Conservation (phyloP, 2,329 filamentous ascomycete species). For the Trichophaea hybrida region DNA sequence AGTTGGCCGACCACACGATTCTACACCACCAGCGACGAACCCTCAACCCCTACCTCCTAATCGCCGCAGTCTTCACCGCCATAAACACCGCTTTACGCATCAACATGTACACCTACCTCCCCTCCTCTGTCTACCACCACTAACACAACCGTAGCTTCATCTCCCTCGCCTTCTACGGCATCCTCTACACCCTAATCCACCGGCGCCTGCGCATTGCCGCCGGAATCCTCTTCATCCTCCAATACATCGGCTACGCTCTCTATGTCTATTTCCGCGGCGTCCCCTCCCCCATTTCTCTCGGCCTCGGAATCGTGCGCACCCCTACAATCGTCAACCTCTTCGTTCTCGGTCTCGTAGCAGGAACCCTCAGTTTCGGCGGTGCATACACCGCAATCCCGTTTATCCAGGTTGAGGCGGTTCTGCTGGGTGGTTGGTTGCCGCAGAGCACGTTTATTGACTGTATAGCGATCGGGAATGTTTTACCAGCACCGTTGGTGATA, state of each 20-base stretch:
- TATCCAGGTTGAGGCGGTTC: conserved; percentile 30
- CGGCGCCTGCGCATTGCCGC: conserved; percentile 25
- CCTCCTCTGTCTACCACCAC: not conserved
- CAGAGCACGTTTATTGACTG: conserved; percentile 31
- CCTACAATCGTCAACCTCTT: conserved; percentile 30
- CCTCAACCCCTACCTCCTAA: conserved; percentile 27
- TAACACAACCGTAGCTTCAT: conserved; percentile 21
- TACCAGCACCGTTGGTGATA: conserved; percentile 30
- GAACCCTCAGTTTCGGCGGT: conserved; percentile 30
- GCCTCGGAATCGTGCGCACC: conserved; percentile 28
- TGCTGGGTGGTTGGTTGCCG: conserved; percentile 30
- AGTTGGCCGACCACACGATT: conserved; percentile 28
- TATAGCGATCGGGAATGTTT: conserved; percentile 30
- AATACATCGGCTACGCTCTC: conserved; percentile 29
- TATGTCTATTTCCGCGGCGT: conserved; percentile 29
- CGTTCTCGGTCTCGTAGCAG: conserved; percentile 28
- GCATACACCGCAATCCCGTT: conserved; percentile 31
- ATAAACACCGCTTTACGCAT: conserved; percentile 27
- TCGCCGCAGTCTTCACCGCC: conserved; percentile 26
- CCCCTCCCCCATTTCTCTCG: conserved; percentile 29
- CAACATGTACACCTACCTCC: conserved; percentile 25
- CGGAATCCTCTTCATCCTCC: conserved; percentile 25
- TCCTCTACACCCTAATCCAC: conserved; percentile 26
- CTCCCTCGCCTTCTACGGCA: conserved; percentile 28
- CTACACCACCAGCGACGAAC: conserved; percentile 22